Percentiles rank a stretch among this genome's conserved stretches.
Evolutionary conservation across 306 rosid species (phyloP).

Genomic region (Ormosia emarginata): DNA sequence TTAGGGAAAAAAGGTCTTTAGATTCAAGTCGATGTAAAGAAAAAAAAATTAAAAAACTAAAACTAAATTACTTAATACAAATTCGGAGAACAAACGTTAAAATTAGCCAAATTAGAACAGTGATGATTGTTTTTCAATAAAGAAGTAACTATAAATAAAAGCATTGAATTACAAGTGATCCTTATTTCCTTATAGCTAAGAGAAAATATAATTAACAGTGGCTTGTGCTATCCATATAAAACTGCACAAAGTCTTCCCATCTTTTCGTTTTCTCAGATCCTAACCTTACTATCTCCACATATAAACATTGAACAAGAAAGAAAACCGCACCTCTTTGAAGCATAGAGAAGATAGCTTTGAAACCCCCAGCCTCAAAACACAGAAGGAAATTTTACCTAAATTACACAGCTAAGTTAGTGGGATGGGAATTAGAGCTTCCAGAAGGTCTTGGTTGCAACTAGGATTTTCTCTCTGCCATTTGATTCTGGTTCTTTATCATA

Average conservation of each 20-base stretch:
- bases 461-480: constrained; percentile 69
- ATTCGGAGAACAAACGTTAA: neutral
- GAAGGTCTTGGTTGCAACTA: constrained; percentile 69
- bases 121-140: neutral
- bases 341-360: constrained; percentile 36
- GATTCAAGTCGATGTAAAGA: neutral
- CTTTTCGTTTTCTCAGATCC: constrained; percentile 29
- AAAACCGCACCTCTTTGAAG: constrained; percentile 38
- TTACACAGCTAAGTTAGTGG: constrained; percentile 34
- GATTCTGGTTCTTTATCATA: constrained; percentile 76
- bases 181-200: constrained; percentile 9
- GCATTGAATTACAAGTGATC: constrained; percentile 31
- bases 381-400: constrained; percentile 39
- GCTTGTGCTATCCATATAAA: constrained; percentile 31
- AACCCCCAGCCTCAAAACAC: constrained; percentile 1
- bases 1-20: neutral
- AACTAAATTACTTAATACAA: neutral
- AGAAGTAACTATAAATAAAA: constrained; percentile 2
- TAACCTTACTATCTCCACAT: constrained; percentile 34
- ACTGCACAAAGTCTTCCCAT: constrained; percentile 34
- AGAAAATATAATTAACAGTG: constrained; percentile 21
- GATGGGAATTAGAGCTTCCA: constrained; percentile 64
- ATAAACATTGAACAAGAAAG: constrained; percentile 43
- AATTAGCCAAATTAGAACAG: neutral
- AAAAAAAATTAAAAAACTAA: neutral